phyloP scores from a whole-genome alignment of 768 basidiomycete genomes.

The Coprinopsis marcescibilis region DNA sequence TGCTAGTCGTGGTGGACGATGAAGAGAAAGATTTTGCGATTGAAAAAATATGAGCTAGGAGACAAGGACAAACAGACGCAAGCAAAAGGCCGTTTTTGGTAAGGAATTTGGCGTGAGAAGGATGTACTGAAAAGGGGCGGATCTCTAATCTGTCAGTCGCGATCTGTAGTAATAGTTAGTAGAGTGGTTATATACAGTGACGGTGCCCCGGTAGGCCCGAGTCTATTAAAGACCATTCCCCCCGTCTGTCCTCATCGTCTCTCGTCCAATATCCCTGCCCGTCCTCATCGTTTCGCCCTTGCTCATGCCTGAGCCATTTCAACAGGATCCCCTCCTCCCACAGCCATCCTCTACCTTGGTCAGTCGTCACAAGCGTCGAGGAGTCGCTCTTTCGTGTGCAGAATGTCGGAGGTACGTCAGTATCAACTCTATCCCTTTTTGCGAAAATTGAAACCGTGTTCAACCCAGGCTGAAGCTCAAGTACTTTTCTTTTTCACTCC shows the following conservation, averaged over 20 bases:
- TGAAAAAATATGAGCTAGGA: slow-evolving; percentile 12
- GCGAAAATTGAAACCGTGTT: slow-evolving; percentile 13
- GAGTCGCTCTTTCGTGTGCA: slow-evolving; percentile 56
- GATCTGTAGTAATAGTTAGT: too few species aligned
- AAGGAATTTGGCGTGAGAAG: too few species aligned
- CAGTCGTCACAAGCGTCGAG: slow-evolving; percentile 44
- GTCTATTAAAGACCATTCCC: background rate
- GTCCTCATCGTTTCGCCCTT: slow-evolving; percentile 17
- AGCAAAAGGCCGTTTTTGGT: too few species aligned
- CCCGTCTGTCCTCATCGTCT: too few species aligned
- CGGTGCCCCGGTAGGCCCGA: too few species aligned
- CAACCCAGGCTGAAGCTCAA: slow-evolving; percentile 58
- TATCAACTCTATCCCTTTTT: slow-evolving; percentile 9
- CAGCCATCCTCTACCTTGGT: slow-evolving; percentile 26
- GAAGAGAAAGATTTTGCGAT: slow-evolving; percentile 7
- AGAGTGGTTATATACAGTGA: too few species aligned
- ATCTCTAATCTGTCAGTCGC: too few species aligned
- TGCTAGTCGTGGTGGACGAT: slow-evolving; percentile 6
- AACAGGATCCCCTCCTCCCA: slow-evolving; percentile 12
- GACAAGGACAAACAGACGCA: slow-evolving; percentile 21
- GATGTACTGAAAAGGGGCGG: too few species aligned
- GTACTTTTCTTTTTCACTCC: slow-evolving; percentile 28
- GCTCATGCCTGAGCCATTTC: slow-evolving; percentile 6
- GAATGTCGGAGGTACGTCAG: slow-evolving; percentile 57
- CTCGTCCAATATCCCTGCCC: too few species aligned